phyloP scores from a whole-genome alignment of 352 stramenopile genomes.

The Phytophthora hybrid region DNA sequence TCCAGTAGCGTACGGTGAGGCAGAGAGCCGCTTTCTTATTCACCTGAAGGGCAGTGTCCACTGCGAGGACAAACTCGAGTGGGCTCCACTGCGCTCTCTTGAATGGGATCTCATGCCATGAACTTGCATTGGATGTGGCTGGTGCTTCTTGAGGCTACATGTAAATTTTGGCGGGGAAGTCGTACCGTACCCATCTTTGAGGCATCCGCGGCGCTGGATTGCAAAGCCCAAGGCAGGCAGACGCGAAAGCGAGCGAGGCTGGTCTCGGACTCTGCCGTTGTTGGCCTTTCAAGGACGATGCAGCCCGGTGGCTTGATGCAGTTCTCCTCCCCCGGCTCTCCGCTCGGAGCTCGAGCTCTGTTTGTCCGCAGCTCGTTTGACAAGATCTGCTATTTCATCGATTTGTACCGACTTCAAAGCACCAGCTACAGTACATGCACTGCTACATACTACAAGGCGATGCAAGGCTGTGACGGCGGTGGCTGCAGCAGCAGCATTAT shows the following conservation, averaged over 20 bases:
- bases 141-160: constrained; percentile 2
- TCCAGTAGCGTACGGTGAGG: constrained; percentile 1
- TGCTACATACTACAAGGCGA: no score
- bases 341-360: neutral
- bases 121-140: neutral
- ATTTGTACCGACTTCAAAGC: no score
- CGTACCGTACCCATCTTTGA: constrained; percentile 25
- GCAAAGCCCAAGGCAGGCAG: constrained; percentile 4
- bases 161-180: constrained; percentile 35
- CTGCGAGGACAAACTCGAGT: neutral
- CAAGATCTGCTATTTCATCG: constrained; percentile 9
- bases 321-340: constrained; percentile 3
- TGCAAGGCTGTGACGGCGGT: no score
- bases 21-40: constrained; percentile 17
- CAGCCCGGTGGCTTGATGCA: neutral
- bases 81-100: neutral
- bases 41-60: neutral
- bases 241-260: constrained; percentile 27
- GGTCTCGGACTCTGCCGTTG: constrained; percentile 20
- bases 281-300: neutral
- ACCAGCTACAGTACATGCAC: neutral
- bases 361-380: constrained; percentile 28
- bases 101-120: neutral
- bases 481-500: no score
- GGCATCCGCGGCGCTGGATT: constrained; percentile 33